These are phyloP conservation scores for Caloboletus inedulis DNA, from an alignment of 1,284 basidiomycete genomes.

Conservation along the genomic window DNA sequence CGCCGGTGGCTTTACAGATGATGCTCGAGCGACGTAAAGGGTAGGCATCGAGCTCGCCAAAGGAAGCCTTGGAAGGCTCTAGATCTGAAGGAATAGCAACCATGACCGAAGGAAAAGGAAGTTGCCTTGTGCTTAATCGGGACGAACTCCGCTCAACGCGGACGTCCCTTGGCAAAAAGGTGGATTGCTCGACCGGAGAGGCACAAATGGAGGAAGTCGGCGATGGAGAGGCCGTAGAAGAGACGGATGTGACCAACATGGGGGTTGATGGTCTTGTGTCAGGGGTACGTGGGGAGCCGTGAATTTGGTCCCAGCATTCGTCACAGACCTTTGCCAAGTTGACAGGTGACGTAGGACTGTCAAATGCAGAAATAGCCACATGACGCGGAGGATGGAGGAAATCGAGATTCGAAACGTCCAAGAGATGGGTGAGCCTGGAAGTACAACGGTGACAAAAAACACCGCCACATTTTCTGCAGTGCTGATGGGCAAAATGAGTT, in stretches of 20 bases:
- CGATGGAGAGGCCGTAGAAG: slow-evolving; percentile 30
- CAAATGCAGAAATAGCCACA: slow-evolving; percentile 52
- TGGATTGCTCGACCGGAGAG: slow-evolving; percentile 35
- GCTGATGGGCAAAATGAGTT: slow-evolving; percentile 39
- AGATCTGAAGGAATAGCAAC: slow-evolving; percentile 29
- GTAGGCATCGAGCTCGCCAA: slow-evolving; percentile 63
- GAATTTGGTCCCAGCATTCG: slow-evolving; percentile 69
- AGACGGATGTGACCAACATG: slow-evolving; percentile 31
- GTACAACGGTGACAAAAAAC: slow-evolving; percentile 66
- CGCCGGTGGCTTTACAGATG: slow-evolving; percentile 71
- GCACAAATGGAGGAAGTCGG: slow-evolving; percentile 36
- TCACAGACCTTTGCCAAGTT: slow-evolving; percentile 59
- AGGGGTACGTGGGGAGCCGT: slow-evolving; percentile 50
- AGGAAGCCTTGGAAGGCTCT: slow-evolving; percentile 42
- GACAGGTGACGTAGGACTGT: slow-evolving; percentile 54
- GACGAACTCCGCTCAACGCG: slow-evolving; percentile 32
- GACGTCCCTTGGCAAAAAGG: slow-evolving; percentile 20
- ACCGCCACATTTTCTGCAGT: slow-evolving; percentile 78
- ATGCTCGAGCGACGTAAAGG: slow-evolving; percentile 61
- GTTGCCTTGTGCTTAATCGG: slow-evolving; percentile 25
- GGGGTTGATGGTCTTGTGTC: slow-evolving; percentile 36
- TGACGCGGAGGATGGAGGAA: slow-evolving; percentile 68
- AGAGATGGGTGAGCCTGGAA: slow-evolving; percentile 51
- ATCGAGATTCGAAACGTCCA: slow-evolving; percentile 63
- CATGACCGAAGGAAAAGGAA: slow-evolving; percentile 39